Evolutionary conservation across 495 filamentous ascomycete species (phyloP).

Genomic region (Podospora tetraspora): DNA sequence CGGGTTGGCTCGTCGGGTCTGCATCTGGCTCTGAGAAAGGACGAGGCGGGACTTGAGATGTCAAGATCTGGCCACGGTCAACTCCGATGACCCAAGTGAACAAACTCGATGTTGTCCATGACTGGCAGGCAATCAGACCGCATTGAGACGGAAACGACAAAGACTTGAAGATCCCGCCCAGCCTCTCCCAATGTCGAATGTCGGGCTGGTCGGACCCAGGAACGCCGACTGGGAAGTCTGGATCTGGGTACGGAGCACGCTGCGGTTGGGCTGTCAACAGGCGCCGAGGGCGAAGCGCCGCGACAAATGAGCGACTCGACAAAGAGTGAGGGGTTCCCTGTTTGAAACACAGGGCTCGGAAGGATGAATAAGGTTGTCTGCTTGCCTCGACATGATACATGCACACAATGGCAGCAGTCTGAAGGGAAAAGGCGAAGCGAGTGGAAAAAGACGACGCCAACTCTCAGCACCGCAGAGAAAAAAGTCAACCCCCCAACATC

Average conservation of each 20-base stretch:
- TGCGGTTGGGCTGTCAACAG: not conserved
- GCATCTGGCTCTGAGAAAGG: not conserved
- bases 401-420: not conserved
- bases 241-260: not conserved
- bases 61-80: no score
- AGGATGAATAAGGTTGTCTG: not conserved
- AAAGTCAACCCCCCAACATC: slow-evolving; percentile 1
- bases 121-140: not conserved
- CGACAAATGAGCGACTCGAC: not conserved
- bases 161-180: not conserved
- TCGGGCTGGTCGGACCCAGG: not conserved
- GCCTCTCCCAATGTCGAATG: not conserved
- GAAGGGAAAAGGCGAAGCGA: not conserved
- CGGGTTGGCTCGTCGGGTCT: not conserved
- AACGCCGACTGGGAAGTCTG: not conserved
- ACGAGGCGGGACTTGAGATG: not conserved
- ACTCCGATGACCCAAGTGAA: no score
- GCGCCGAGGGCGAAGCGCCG: not conserved
- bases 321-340: not conserved
- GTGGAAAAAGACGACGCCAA: slow-evolving; percentile 4
- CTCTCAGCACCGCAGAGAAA: not conserved
- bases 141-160: not conserved
- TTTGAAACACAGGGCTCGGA: not conserved
- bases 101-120: not conserved
- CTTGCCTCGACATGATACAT: not conserved